A percentile compares a stretch with the other conserved stretches of the same genome.
Evolutionary conservation across 805 yeast genomes (phyloP).

Genomic region (Babjeviella inositovora): DNA sequence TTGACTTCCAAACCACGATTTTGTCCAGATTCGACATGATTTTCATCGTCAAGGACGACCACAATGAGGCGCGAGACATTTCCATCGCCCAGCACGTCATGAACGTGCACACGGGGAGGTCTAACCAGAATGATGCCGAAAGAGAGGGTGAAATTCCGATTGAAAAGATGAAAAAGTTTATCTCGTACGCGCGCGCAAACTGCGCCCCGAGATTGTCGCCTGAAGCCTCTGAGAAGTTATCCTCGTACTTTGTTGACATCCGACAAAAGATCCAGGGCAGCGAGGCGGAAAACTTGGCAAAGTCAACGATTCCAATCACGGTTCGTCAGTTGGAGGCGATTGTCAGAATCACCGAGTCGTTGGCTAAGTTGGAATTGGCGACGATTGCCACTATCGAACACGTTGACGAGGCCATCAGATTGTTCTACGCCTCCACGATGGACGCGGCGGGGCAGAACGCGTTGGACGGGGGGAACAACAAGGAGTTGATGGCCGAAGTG

Average conservation of each 20-base stretch:
- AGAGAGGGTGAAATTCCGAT: slow-evolving; percentile 73
- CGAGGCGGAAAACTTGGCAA: slow-evolving; percentile 69
- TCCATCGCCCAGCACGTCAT: slow-evolving; percentile 90
- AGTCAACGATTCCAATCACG: slow-evolving; percentile 94
- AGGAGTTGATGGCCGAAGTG: slow-evolving; percentile 56
- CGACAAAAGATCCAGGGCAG: slow-evolving; percentile 68
- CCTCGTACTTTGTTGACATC: slow-evolving; percentile 85
- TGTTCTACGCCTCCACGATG: slow-evolving; percentile 95
- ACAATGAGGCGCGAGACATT: slow-evolving; percentile 70
- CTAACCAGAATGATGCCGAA: slow-evolving; percentile 12
- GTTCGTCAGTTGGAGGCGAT: slow-evolving; percentile 96
- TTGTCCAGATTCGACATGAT: slow-evolving; percentile 98
- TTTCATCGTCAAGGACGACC: slow-evolving; percentile 91
- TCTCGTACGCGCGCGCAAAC: slow-evolving; percentile 75
- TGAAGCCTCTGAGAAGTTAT: slow-evolving; percentile 79
- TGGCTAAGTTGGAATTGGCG: slow-evolving; percentile 73
- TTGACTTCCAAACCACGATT: slow-evolving; percentile 94
- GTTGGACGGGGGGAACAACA: slow-evolving; percentile 30
- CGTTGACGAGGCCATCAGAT: slow-evolving; percentile 88
- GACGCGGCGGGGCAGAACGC: slow-evolving; percentile 73
- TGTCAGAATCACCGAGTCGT: slow-evolving; percentile 84
- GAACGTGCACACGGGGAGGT: slow-evolving; percentile 81
- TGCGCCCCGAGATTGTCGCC: slow-evolving; percentile 89
- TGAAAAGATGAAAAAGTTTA: slow-evolving; percentile 80
- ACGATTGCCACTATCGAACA: slow-evolving; percentile 81